Conservation (phyloP, 148 eudicot genomes). For the Agrostemma githago region DNA sequence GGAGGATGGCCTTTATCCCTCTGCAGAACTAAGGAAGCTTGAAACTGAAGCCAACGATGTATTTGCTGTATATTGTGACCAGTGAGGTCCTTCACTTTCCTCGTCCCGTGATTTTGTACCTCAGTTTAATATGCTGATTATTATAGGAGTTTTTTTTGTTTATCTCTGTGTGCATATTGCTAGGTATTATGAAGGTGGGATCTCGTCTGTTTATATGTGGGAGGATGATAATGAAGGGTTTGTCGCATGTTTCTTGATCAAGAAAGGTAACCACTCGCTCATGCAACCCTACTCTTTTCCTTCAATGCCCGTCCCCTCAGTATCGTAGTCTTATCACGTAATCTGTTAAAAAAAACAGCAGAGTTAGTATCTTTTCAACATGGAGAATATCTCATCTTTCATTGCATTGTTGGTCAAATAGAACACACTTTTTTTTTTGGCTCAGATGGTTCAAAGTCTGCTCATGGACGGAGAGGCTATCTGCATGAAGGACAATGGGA, state of each 20-base stretch:
- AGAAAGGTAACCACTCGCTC: constrained; percentile 57
- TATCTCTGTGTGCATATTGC: constrained; percentile 11
- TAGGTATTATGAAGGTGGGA: constrained; percentile 99
- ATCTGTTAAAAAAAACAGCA: not conserved
- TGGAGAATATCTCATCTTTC: constrained; percentile 5
- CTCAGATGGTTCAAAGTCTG: constrained; percentile 80
- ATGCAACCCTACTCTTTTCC: too few relatives aligned
- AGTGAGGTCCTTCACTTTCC: constrained; percentile 99
- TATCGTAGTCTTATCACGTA: not conserved
- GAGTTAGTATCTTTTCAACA: not conserved
- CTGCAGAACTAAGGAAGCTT: constrained; percentile 79
- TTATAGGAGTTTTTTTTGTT: constrained; percentile 5
- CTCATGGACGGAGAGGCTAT: constrained; percentile 91
- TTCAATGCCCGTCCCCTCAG: not conserved
- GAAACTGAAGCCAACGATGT: constrained; percentile 98
- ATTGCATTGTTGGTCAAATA: constrained; percentile 15
- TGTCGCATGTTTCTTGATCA: constrained; percentile 86
- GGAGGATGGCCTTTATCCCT: constrained; percentile 83
- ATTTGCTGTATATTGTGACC: constrained; percentile 96
- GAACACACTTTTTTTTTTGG: constrained; percentile 13
- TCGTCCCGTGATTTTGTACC: constrained; percentile 32
- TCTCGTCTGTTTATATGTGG: constrained; percentile 95
- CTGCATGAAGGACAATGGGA: constrained; percentile 96
- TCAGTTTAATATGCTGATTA: constrained; percentile 16
- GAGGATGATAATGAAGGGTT: constrained; percentile 89